Conservation (phyloP, 2,329 filamentous ascomycete species). For the Aspergillus jensenii region DNA sequence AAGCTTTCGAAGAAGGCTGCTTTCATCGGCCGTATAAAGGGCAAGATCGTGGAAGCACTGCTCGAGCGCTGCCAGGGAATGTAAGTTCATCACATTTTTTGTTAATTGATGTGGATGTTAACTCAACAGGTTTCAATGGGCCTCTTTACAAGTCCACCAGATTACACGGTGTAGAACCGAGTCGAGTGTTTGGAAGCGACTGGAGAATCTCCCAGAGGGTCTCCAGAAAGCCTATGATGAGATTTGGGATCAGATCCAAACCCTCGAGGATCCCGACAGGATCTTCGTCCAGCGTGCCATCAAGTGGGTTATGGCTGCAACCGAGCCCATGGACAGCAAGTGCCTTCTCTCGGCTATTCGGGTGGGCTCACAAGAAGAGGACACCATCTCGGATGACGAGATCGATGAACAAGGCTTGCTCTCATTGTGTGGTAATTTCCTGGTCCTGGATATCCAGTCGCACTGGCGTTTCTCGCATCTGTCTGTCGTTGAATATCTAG, state of each 20-base stretch:
- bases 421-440: slow-evolving; percentile 13
- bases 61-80: slow-evolving; percentile 11
- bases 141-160: slow-evolving; percentile 15
- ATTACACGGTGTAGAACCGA: slow-evolving; percentile 4
- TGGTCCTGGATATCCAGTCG: slow-evolving; percentile 12
- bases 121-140: slow-evolving; percentile 17
- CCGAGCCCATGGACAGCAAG: neutral
- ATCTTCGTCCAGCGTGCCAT: slow-evolving; percentile 9
- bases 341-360: slow-evolving; percentile 12
- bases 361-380: neutral
- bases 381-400: neutral
- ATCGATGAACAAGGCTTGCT: slow-evolving; percentile 8
- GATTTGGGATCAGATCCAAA: slow-evolving; percentile 9
- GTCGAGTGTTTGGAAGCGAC: slow-evolving; percentile 4
- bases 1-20: neutral
- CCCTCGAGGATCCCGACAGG: neutral
- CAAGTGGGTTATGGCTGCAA: slow-evolving; percentile 11
- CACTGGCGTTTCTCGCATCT: slow-evolving; percentile 17
- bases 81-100: too few species aligned
- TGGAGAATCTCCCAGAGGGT: slow-evolving; percentile 11
- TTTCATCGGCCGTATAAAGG: neutral
- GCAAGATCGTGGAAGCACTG: neutral
- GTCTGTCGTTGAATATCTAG: slow-evolving; percentile 16
- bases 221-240: slow-evolving; percentile 14
- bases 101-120: too few species aligned